Evolutionary conservation across 1,139 yeast species (phyloP).

Genomic region (Wickerhamiella pararugosa): DNA sequence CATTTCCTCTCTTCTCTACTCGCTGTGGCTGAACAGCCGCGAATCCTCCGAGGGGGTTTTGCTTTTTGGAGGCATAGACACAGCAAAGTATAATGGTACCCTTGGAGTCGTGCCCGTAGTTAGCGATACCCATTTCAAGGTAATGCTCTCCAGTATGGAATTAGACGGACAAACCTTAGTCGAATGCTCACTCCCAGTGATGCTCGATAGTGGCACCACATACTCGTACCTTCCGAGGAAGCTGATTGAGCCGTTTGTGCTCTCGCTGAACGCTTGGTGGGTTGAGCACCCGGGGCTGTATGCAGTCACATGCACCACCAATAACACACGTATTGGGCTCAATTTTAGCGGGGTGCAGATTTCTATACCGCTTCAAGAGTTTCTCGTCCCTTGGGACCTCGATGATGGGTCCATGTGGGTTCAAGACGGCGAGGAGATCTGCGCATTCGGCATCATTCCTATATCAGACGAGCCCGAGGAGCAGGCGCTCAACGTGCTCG

Average conservation of each 20-base stretch:
- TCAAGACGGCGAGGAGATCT: background rate
- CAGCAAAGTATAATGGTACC: conserved; percentile 33
- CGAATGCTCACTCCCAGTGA: conserved; percentile 7
- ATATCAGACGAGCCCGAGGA: background rate
- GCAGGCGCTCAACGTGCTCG: conserved; percentile 27
- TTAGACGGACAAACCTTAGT: no score
- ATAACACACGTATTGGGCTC: conserved; percentile 23
- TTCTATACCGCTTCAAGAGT: conserved; percentile 29
- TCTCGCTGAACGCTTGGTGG: conserved; percentile 2
- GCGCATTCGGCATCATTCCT: conserved; percentile 6
- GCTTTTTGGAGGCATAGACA: conserved; percentile 44
- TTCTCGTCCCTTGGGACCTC: conserved; percentile 14
- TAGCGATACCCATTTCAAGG: no score
- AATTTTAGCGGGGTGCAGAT: conserved; percentile 39
- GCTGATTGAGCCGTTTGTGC: conserved; percentile 23
- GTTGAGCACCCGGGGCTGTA: background rate
- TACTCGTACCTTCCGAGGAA: conserved; percentile 33
- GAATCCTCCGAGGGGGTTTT: conserved; percentile 30
- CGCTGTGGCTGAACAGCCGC: conserved; percentile 33
- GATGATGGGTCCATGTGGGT: background rate
- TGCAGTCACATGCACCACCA: background rate
- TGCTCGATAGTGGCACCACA: conserved; percentile 50
- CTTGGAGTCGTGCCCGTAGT: conserved; percentile 15
- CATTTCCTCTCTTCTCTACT: conserved; percentile 34
- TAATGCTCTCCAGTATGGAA: no score